Base-by-base conservation (phyloP, 139 green algal genomes). In the Mesotaenium endlicherianum region DNA sequence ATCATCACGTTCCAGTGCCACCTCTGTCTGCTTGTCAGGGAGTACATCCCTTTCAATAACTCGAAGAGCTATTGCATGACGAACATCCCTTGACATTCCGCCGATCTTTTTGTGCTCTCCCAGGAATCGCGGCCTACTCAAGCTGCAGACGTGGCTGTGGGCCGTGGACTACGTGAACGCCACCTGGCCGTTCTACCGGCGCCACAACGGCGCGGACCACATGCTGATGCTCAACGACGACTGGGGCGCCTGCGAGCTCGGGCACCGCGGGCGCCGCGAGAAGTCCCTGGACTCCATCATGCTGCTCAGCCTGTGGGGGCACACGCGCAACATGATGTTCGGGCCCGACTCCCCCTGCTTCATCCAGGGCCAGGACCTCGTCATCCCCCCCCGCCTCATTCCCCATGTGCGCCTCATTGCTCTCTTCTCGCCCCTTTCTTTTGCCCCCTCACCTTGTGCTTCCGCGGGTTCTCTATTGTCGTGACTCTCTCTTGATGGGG, bases 191-290 rank as follows among this genome's bases (percentile, higher is more conserved):
- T 92, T 88, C 64, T 95, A 92, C 92, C 67, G 91, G 17, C 78
- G 91, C 0, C 85, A 78, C 1, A 87, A 81, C 17, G 91, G 91
- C 6, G 53, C 80, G 2, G 90, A 94, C 86, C 91, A 94, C 90
- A 90, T 94, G 43, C 93, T 80, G 47, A 53, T 92, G 0, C 90
- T 91, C 68, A 83, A 89, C 2, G 88, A 93, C 71, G 89, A 93
- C 77, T 91, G 92, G 83, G 92, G 88, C 26, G 75, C 81, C 16
- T 95, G 92, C 83, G 47, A 83, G 31, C 58, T 85, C n/a, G 69
- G 45, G 39, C 31, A 31, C 0, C 3, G 31, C 38, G 75, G 75
- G 39, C 42, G 39, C 34, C 53, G 75, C 17, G 75, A 82, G 39
- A 20, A 26, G 6, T n/a, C 71, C 17, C 4, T 47, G 17, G 69